Conservation (phyloP, 176 grass and related monocot genomes). For the Calamus simplicifolius region DNA sequence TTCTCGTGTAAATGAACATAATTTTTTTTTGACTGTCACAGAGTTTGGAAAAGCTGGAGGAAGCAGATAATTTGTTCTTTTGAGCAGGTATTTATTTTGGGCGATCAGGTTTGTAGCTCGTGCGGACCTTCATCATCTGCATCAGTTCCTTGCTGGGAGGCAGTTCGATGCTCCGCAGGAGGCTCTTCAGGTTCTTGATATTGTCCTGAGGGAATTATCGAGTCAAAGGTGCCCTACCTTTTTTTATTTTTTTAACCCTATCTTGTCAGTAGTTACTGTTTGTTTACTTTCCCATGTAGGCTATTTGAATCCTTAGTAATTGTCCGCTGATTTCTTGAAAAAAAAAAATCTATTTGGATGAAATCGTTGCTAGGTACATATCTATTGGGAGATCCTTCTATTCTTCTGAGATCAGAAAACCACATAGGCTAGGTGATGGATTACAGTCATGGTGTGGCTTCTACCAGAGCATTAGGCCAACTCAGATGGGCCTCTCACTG, state of each 20-base stretch:
- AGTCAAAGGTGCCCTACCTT: slow-evolving; percentile 60
- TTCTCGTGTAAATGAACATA: too few species aligned
- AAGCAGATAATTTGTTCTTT: too few species aligned
- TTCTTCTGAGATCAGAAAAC: slow-evolving; percentile 83
- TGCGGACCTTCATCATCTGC: slow-evolving; percentile 88
- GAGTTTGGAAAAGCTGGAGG: too few species aligned
- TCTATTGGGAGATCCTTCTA: slow-evolving; percentile 91
- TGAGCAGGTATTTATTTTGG: too few species aligned
- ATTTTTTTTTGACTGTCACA: too few species aligned
- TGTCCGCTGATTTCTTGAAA: background rate
- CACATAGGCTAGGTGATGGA: slow-evolving; percentile 45
- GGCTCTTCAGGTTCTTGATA: slow-evolving; percentile 87
- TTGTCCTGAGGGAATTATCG: slow-evolving; percentile 83
- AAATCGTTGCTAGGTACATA: slow-evolving; percentile 37
- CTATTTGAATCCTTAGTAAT: background rate
- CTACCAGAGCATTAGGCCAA: slow-evolving; percentile 65
- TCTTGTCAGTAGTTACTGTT: too few species aligned
- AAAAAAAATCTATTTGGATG: slow-evolving; percentile 3
- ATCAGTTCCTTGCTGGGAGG: slow-evolving; percentile 70
- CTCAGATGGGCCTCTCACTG: slow-evolving; percentile 57
- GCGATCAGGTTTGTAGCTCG: slow-evolving; percentile 91
- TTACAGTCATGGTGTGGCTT: slow-evolving; percentile 52
- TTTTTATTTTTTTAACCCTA: background rate
- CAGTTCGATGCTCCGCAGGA: slow-evolving; percentile 85
- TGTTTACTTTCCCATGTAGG: too few species aligned